phyloP scores from a whole-genome alignment of 1,284 basidiomycete species.

The Ustilago vetiveriae region DNA sequence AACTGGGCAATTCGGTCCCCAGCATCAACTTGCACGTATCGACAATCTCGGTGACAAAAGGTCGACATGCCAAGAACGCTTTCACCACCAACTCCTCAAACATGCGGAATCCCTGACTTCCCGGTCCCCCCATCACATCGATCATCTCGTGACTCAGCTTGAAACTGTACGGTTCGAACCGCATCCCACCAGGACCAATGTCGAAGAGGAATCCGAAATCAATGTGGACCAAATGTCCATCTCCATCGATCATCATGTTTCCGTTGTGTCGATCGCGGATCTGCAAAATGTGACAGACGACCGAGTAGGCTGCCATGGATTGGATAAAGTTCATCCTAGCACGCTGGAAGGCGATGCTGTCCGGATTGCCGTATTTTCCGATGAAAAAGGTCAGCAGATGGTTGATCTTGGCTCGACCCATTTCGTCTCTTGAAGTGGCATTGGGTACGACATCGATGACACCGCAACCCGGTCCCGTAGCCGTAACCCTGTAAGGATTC shows the following conservation, averaged over 20 bases:
- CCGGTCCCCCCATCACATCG: constrained; percentile 91
- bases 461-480: constrained; percentile 96
- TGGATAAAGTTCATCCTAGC: constrained; percentile 97
- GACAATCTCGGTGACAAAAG: constrained; percentile 87
- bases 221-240: constrained; percentile 94
- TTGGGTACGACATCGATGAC: constrained; percentile 99
- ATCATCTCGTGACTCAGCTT: constrained; percentile 99
- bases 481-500: constrained; percentile 95
- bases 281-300: constrained; percentile 97
- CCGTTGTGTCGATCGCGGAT: constrained; percentile 98
- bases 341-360: constrained; percentile 88
- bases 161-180: constrained; percentile 76
- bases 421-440: constrained; percentile 96
- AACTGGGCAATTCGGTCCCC: constrained; percentile 90
- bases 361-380: constrained; percentile 90
- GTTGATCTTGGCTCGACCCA: constrained; percentile 98
- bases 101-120: constrained; percentile 89
- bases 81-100: constrained; percentile 95
- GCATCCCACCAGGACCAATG: constrained; percentile 73
- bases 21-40: constrained; percentile 92
- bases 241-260: constrained; percentile 98
- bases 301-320: constrained; percentile 98
- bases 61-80: constrained; percentile 92
- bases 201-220: constrained; percentile 99
- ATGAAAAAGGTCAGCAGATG: constrained; percentile 93